These are phyloP conservation scores for Micromonas pusilla DNA, from an alignment of 139 green algal species.

Conservation along the genomic window DNA sequence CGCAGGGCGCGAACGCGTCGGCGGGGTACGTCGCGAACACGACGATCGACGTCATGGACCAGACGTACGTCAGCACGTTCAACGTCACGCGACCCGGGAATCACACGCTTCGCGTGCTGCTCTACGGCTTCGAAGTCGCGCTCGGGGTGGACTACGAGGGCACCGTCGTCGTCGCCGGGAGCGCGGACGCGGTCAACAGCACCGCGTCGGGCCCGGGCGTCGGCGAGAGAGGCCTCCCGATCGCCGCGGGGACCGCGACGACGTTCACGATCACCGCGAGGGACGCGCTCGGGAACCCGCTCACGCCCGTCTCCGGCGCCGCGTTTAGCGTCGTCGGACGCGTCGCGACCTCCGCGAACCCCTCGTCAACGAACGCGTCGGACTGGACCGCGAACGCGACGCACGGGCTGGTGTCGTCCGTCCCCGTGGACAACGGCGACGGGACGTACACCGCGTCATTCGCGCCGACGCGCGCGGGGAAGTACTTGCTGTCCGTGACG, in stretches of 20 bases:
- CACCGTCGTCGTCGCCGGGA: background rate
- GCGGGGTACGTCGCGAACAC: background rate
- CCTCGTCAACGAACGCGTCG: background rate
- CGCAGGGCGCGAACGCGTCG: background rate
- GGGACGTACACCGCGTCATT: background rate
- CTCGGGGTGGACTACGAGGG: background rate
- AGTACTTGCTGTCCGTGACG: too few species aligned
- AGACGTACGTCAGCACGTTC: background rate
- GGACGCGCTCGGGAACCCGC: background rate
- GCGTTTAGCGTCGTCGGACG: background rate
- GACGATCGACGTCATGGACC: background rate
- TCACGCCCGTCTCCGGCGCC: background rate
- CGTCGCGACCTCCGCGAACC: background rate
- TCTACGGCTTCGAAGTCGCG: background rate
- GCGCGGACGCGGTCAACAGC: too few species aligned
- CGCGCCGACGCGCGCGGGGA: too few species aligned
- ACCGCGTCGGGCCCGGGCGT: background rate
- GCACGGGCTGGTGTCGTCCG: too few species aligned
- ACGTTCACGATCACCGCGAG: background rate
- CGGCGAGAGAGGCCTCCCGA: background rate
- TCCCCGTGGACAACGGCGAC: background rate
- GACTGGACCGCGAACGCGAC: background rate
- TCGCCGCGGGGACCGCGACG: background rate
- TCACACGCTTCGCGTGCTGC: background rate
- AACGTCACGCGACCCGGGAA: background rate